Conservation (phyloP, 2,329 filamentous ascomycete species). For the Zarea fungicola region DNA sequence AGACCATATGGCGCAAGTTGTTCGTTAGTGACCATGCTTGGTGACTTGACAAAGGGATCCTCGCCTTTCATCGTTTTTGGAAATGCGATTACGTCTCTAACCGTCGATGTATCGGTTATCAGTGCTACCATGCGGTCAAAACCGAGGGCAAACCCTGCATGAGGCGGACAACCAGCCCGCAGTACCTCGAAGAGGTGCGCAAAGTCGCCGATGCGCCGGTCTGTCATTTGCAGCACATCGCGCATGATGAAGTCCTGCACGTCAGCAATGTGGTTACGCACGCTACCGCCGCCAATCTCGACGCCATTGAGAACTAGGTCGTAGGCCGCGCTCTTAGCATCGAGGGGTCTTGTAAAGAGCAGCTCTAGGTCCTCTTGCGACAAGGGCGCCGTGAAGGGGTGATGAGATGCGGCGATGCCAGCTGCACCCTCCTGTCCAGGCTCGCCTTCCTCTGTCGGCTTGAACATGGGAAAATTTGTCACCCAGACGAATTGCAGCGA, state of each 20-base stretch:
- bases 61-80: slow-evolving; percentile 90
- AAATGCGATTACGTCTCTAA: slow-evolving; percentile 93
- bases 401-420: slow-evolving; percentile 82
- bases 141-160: slow-evolving; percentile 87
- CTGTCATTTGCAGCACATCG: slow-evolving; percentile 73
- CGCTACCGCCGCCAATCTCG: slow-evolving; percentile 87
- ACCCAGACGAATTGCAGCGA: slow-evolving; percentile 76
- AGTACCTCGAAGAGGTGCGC: slow-evolving; percentile 79
- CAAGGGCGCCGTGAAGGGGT: slow-evolving; percentile 90
- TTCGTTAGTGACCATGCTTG: slow-evolving; percentile 59
- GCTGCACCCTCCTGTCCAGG: slow-evolving; percentile 78
- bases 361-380: slow-evolving; percentile 66
- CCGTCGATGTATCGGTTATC: slow-evolving; percentile 68
- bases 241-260: slow-evolving; percentile 83
- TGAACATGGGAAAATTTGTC: slow-evolving; percentile 87
- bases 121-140: slow-evolving; percentile 84
- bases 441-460: slow-evolving; percentile 55
- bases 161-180: slow-evolving; percentile 81
- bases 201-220: slow-evolving; percentile 72
- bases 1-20: slow-evolving; percentile 46
- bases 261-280: slow-evolving; percentile 79
- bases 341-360: slow-evolving; percentile 65
- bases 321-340: slow-evolving; percentile 80
- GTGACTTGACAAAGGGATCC: slow-evolving; percentile 76
- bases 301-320: slow-evolving; percentile 94